Conservation (phyloP, 805 yeast species). For the Starmerella roubikii region DNA sequence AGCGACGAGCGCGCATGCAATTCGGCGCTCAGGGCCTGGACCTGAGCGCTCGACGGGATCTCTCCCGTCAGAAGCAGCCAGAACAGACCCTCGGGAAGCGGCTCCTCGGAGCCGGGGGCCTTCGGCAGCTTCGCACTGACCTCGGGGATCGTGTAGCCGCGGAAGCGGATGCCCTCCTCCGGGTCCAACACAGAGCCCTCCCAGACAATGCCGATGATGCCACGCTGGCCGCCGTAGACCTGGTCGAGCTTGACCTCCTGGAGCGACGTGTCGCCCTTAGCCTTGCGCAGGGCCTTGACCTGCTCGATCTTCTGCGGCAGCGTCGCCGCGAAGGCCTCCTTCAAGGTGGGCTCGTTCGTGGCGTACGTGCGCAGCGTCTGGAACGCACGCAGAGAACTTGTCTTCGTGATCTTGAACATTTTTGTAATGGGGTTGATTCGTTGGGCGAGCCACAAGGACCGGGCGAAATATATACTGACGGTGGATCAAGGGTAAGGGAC, state of each 20-base stretch:
- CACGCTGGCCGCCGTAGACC: slow-evolving; percentile 88
- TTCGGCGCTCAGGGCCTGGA: slow-evolving; percentile 57
- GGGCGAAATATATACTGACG: too few species aligned
- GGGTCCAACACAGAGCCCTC: slow-evolving; percentile 81
- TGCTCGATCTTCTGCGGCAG: slow-evolving; percentile 87
- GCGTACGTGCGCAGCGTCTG: slow-evolving; percentile 19
- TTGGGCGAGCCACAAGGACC: too few species aligned
- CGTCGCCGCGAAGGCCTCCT: slow-evolving; percentile 85
- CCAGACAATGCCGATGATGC: slow-evolving; percentile 75
- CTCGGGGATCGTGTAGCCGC: slow-evolving; percentile 74
- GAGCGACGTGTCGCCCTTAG: slow-evolving; percentile 65
- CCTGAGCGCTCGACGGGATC: slow-evolving; percentile 60
- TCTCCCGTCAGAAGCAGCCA: slow-evolving; percentile 78
- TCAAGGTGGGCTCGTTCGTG: slow-evolving; percentile 39
- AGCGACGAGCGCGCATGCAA: slow-evolving; percentile 64
- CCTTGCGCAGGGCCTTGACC: slow-evolving; percentile 76
- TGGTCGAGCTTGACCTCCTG: slow-evolving; percentile 67
- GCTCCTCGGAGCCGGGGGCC: slow-evolving; percentile 50
- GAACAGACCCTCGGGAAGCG: slow-evolving; percentile 69
- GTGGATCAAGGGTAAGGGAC: too few species aligned
- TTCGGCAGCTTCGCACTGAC: slow-evolving; percentile 62
- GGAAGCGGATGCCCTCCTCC: slow-evolving; percentile 73
- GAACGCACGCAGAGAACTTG: slow-evolving; percentile 7
- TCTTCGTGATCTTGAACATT: slow-evolving; percentile 12
- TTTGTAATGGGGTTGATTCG: neutral